Evolutionary conservation across 2,329 filamentous ascomycete species (phyloP), one percentile per base, ranked within the genome.

Genomic region (Didymellaceae sp.): DNA sequence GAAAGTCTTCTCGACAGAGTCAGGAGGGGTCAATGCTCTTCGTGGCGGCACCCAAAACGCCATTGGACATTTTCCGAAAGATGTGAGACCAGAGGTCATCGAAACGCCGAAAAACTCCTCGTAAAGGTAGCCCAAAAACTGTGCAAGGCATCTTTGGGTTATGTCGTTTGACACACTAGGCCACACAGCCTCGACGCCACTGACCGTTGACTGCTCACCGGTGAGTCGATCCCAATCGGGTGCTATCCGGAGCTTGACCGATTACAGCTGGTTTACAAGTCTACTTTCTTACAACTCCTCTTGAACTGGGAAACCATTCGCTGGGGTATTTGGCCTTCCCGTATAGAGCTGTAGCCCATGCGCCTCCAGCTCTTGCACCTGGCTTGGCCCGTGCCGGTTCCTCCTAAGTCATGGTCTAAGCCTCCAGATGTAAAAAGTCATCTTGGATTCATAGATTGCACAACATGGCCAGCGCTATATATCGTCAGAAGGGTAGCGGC

Each of bases 311-410:
- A 31, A 54, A 20, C 43, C 30, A 68, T 67, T 69, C 57, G 65
- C 38, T 37, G 54, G 43, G 35, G 51, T 52, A 14, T 30, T 46
- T 43, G 37, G 42, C 34, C 51, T 49, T 62, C 60, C 61, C 49
- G 56, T 44, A 51, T 60, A 66, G 51, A 58, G 58, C 65, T 67
- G 63, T 67, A 64, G 67, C 61, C 66, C 66, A 63, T 56, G 54
- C 44, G 44, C 37, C 37, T 51, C 52, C 52, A 70, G 65, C 53
- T 46, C 57, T 45, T 55, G 57, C 51, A 60, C 44, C 53, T 64
- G 52, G 56, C 59, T 62, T 66, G 63, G 54, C 55, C 55, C 57
- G 46, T 54, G 55, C 50, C 59, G 54, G 53, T 51, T 45, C 28
- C 54, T 52, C 66, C 63, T 57, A 65, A 52, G 49, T 59, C 46